Evolutionary conservation across 1,284 basidiomycete species (phyloP).

Genomic region (Microbotryum lychnidis-dioicae): DNA sequence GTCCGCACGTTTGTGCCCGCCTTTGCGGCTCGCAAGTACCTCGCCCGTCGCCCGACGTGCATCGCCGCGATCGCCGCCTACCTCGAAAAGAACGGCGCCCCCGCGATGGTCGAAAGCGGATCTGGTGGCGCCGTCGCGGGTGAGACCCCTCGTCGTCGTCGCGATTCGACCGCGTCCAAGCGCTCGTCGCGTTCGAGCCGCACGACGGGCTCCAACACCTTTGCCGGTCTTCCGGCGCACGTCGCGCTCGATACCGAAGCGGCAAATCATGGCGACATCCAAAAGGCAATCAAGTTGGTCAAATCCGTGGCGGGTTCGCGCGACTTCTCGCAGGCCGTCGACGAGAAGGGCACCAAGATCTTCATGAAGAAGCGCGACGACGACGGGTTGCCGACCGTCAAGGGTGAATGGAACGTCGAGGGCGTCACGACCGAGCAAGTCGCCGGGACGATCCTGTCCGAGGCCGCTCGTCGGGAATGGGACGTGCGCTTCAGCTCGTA

Average conservation of each 20-base stretch:
- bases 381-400: constrained; percentile 20
- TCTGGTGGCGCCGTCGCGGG: background rate
- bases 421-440: constrained; percentile 33
- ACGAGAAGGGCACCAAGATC: constrained; percentile 14
- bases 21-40: constrained; percentile 30
- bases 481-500: constrained; percentile 17
- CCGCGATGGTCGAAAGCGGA: constrained; percentile 28
- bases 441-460: constrained; percentile 26
- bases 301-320: constrained; percentile 4
- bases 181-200: constrained; percentile 14
- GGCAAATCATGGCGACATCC: constrained; percentile 7
- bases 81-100: constrained; percentile 30
- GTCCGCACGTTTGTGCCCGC: constrained; percentile 34
- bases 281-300: constrained; percentile 21
- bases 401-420: constrained; percentile 23
- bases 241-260: constrained; percentile 13
- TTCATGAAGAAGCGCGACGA: constrained; percentile 13
- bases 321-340: constrained; percentile 10
- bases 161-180: constrained; percentile 24
- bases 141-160: constrained; percentile 13
- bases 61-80: constrained; percentile 35
- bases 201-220: constrained; percentile 3
- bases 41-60: constrained; percentile 32
- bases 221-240: constrained; percentile 16
- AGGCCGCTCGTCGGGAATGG: constrained; percentile 21